phyloP scores from a whole-genome alignment of 2,329 filamentous ascomycete species.

The Fusarium sp. region DNA sequence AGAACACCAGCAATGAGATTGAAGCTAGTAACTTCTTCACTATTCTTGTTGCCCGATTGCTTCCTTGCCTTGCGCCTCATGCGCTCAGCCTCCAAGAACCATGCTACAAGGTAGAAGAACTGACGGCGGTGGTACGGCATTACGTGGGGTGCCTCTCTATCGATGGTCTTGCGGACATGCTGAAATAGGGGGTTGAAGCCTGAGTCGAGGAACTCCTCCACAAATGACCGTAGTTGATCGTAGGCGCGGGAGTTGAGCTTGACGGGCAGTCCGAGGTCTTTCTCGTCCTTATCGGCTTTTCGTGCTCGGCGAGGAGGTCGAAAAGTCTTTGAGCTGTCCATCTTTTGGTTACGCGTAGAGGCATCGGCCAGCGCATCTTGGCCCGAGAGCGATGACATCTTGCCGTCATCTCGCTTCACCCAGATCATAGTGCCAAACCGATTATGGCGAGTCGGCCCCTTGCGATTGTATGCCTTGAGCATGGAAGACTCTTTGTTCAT shows the following conservation, averaged over 20 bases:
- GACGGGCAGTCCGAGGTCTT: slow-evolving; percentile 79
- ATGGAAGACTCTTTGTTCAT: slow-evolving; percentile 87
- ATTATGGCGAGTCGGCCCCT: slow-evolving; percentile 86
- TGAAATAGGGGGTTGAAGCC: slow-evolving; percentile 93
- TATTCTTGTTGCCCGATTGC: slow-evolving; percentile 54
- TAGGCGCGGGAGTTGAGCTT: slow-evolving; percentile 77
- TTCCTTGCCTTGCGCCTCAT: slow-evolving; percentile 71
- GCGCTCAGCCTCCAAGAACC: slow-evolving; percentile 91
- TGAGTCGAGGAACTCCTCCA: slow-evolving; percentile 92
- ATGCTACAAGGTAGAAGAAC: slow-evolving; percentile 90
- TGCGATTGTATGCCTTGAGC: slow-evolving; percentile 77
- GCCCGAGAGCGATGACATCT: slow-evolving; percentile 86
- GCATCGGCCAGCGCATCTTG: slow-evolving; percentile 83
- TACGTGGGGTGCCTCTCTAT: slow-evolving; percentile 86
- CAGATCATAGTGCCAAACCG: slow-evolving; percentile 98
- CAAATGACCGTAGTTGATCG: slow-evolving; percentile 80
- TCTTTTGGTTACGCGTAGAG: slow-evolving; percentile 79
- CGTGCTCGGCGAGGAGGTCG: slow-evolving; percentile 76
- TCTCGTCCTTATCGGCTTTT: slow-evolving; percentile 69
- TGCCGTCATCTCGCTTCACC: slow-evolving; percentile 87
- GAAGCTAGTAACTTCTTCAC: slow-evolving; percentile 76
- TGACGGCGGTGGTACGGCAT: slow-evolving; percentile 80
- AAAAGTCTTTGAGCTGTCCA: slow-evolving; percentile 91
- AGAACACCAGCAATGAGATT: slow-evolving; percentile 88
- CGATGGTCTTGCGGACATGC: slow-evolving; percentile 87